Base-by-base conservation (phyloP, 2,329 filamentous ascomycete genomes). In the Aspergillus fischeri region DNA sequence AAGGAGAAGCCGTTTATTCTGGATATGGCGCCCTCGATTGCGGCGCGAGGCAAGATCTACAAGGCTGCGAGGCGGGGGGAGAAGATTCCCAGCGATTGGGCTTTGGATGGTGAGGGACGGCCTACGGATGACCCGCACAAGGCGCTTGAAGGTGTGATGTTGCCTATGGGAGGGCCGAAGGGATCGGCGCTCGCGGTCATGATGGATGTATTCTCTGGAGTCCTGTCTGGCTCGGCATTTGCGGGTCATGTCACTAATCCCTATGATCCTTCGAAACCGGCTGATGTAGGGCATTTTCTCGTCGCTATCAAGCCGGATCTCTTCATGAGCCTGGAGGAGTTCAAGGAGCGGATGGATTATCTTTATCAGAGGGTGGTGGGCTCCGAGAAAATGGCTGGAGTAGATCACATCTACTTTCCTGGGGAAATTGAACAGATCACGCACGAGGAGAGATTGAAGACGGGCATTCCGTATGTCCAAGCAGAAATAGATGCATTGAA, bases 151-250 rank as follows among this genome's bases (percentile, higher is more conserved):
- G 90, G 90, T 1, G 88, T 92, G 3, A 93, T 94, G 90, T 75
- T 93, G 21, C 90, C 90, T 0, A 92, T 94, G 88, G 90, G 90
- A 2, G 90, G 91, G 0, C 89, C 90, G 0, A 94, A 94, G 72
- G 91, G 91, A 0, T 90, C 87, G 2, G 91, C 83, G 0, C 71
- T 94, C 44, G 78, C 88, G 0, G 84, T 94, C 55, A 93, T 92
- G 88, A 94, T 94, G 91, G 90, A 94, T 68, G 88, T 95, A 2
- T 93, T 94, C 68, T 92, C 89, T 0, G 90, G 90, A 1, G 77
- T 78, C n/a, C 64, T 94, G 0, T 91, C 88, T 0, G 90, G 90
- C 0, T 87, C 86, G 32, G 89, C 89, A 0, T 94, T 91, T 73
- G 91, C 89, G 0, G 90, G 90, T 0, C 80, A 89, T 66, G 90